A percentile compares a stretch with the other conserved stretches of the same genome.
Conservation (phyloP, 2,329 filamentous ascomycete species). For the Rutstroemia sp. region DNA sequence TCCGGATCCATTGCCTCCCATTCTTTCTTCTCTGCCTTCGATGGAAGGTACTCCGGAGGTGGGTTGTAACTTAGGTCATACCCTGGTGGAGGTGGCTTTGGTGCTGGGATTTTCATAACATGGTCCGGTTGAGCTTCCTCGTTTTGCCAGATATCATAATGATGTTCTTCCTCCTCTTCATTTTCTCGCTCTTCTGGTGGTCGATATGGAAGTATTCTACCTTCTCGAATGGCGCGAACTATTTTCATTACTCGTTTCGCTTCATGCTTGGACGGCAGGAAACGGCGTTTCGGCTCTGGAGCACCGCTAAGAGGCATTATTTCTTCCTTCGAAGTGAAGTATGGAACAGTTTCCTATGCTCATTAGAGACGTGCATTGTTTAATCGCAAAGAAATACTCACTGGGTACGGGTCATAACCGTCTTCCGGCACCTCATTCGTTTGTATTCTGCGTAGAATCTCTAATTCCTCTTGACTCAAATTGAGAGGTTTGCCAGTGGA, state of each 20-base stretch:
- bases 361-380: slow-evolving; percentile 17
- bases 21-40: slow-evolving; percentile 70
- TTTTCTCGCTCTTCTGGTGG: slow-evolving; percentile 64
- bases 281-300: slow-evolving; percentile 91
- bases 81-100: slow-evolving; percentile 85
- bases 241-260: slow-evolving; percentile 95
- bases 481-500: slow-evolving; percentile 88
- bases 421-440: slow-evolving; percentile 82
- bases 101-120: slow-evolving; percentile 89
- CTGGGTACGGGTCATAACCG: slow-evolving; percentile 87
- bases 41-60: slow-evolving; percentile 86
- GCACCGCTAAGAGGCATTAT: slow-evolving; percentile 92
- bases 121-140: slow-evolving; percentile 77
- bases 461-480: slow-evolving; percentile 78
- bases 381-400: slow-evolving; percentile 32
- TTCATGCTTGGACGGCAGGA: slow-evolving; percentile 94
- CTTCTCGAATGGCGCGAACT: slow-evolving; percentile 90
- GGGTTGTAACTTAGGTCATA: slow-evolving; percentile 97
- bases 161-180: slow-evolving; percentile 62
- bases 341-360: slow-evolving; percentile 74
- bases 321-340: slow-evolving; percentile 85
- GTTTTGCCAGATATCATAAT: slow-evolving; percentile 88
- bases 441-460: slow-evolving; percentile 81
- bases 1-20: slow-evolving; percentile 88
- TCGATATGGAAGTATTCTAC: slow-evolving; percentile 85